phyloP scores from a whole-genome alignment of 2,329 filamentous ascomycete species.

The Stemphylium beticola region DNA sequence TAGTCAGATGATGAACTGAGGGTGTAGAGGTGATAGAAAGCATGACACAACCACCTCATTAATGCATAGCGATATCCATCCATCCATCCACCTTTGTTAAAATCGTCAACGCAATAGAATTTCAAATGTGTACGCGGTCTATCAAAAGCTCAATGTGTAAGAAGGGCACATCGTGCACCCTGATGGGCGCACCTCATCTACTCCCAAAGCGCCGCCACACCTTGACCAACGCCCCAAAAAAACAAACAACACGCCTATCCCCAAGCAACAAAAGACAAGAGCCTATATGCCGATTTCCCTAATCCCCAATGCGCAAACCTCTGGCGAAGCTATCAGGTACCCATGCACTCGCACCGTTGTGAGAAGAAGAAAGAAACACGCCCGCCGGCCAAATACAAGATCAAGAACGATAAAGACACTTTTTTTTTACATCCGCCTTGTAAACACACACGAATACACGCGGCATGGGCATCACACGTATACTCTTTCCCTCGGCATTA shows the following conservation, averaged over 20 bases:
- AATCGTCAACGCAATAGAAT: background rate
- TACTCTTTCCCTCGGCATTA: background rate
- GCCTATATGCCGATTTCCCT: background rate
- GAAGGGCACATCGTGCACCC: background rate
- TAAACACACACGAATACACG: background rate
- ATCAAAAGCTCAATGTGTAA: background rate
- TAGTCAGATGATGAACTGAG: slow-evolving; percentile 22
- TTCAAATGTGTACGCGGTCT: background rate
- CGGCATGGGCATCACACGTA: background rate
- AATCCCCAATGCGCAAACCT: background rate
- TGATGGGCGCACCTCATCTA: no score
- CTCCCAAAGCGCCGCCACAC: no score
- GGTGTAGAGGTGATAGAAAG: background rate
- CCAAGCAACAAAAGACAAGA: background rate
- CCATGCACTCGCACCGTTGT: background rate
- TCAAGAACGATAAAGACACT: slow-evolving; percentile 1
- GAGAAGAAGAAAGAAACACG: background rate
- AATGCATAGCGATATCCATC: background rate
- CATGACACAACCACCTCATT: background rate
- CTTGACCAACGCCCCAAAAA: no score
- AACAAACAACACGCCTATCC: no score
- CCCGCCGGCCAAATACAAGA: background rate
- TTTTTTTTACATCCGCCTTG: slow-evolving; percentile 8
- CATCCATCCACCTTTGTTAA: background rate
- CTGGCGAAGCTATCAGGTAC: background rate